Base-by-base conservation (phyloP, 768 basidiomycete species). In the Sistotremastrum niveocremeum region DNA sequence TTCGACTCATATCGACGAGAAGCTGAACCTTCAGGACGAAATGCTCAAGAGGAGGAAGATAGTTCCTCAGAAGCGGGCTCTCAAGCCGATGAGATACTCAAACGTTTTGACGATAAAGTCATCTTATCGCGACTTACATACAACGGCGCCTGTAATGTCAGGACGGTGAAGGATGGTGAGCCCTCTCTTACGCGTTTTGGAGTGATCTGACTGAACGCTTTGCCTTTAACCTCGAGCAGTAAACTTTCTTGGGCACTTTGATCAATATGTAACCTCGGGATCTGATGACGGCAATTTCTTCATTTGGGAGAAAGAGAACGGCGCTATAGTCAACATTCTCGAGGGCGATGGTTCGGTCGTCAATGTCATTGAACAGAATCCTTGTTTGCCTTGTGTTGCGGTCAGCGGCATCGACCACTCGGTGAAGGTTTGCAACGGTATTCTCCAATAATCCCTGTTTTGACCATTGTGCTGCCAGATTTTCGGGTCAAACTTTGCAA, bases 231-330 rank as follows among this genome's bases (percentile, higher is more conserved):
- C 20, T 20, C 20, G 20, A 20, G 1, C 48, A 89, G 88, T 88
- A 35, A 91, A 87, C 59, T 91, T 87, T 58, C 62, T 91, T 36
- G 89, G 89, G 0, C 78, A 81, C 5, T 62, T 63, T 38, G 82
- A 88, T 45, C 83, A 91, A 60, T 84, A 71, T 47, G 73, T 93
- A 20, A 69, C 75, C 8, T 88, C 86, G 28, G 89, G 89, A 5
- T 87, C 83, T 4, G 89, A 94, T 55, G 87, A 90, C 51, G 84
- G 84, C 1, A 79, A 85, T 57, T 80, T 84, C 60, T 94, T 94
- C 58, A 67, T 91, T 9, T 94, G 89, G 89, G 67, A 75, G 49
- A 91, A 91, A 56, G 60, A 63, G 11, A 71, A 71, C 10, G 80
- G 77, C 0, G 60, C 60, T 8, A 60, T 91, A 7, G 74, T 77